Conservation (phyloP, 371 early-diverging fungal species). For the Mycotypha africana region DNA sequence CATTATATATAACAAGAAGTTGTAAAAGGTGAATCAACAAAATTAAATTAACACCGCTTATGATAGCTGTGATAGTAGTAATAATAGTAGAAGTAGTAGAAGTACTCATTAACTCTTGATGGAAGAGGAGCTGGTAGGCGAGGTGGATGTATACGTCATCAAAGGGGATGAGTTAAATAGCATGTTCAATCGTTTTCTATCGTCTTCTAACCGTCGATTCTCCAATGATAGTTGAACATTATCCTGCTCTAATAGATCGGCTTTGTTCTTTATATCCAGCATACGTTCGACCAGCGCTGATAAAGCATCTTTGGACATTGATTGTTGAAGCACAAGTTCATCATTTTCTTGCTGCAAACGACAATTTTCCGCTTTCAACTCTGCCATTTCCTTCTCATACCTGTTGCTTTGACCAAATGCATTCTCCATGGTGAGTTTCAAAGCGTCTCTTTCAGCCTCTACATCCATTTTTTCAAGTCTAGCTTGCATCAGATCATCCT, state of each 20-base stretch:
- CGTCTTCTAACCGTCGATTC: constrained; percentile 13
- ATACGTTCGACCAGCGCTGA: constrained; percentile 34
- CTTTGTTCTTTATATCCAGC: constrained; percentile 32
- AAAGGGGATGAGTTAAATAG: background rate
- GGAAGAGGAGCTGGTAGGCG: background rate
- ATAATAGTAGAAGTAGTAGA: no score
- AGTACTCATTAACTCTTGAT: background rate
- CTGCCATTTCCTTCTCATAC: constrained; percentile 14
- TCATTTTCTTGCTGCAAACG: constrained; percentile 31
- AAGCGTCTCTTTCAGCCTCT: constrained; percentile 37
- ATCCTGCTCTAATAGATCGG: constrained; percentile 29
- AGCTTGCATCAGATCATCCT: constrained; percentile 49
- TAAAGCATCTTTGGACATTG: constrained; percentile 40
- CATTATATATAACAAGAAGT: no score
- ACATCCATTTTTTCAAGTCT: constrained; percentile 58
- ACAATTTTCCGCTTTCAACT: constrained; percentile 18
- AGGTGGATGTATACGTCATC: no score
- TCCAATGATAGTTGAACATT: constrained; percentile 20
- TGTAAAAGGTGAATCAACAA: no score
- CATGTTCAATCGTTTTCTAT: constrained; percentile 8
- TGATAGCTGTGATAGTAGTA: no score
- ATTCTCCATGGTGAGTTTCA: constrained; percentile 28
- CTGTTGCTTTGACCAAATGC: constrained; percentile 7
- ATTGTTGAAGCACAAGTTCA: constrained; percentile 28
- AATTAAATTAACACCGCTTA: no score